These are phyloP conservation scores for Clarireedia homoeocarpa DNA, from an alignment of 2,329 filamentous ascomycete species.

Conservation along the genomic window DNA sequence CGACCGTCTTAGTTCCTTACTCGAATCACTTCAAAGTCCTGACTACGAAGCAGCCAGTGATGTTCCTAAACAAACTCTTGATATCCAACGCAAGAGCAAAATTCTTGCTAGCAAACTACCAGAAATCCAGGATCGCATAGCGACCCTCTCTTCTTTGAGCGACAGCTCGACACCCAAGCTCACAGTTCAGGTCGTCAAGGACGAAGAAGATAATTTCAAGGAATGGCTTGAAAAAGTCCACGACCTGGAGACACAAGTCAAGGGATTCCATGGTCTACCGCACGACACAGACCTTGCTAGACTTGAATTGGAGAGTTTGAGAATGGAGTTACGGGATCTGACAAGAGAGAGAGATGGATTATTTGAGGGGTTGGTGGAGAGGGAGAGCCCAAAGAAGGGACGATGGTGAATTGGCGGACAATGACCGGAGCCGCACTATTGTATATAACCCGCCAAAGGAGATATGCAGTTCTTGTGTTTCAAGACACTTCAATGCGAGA, in stretches of 20 bases:
- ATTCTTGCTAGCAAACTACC: slow-evolving; percentile 56
- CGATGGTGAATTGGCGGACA: slow-evolving; percentile 20
- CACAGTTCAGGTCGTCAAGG: slow-evolving; percentile 49
- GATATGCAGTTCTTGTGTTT: too few relatives aligned
- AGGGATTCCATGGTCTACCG: slow-evolving; percentile 63
- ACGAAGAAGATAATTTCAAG: slow-evolving; percentile 51
- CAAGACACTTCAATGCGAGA: too few relatives aligned
- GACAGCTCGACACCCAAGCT: slow-evolving; percentile 24
- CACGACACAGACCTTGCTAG: slow-evolving; percentile 62
- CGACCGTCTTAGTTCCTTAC: slow-evolving; percentile 32
- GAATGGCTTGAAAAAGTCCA: slow-evolving; percentile 49
- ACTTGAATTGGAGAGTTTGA: slow-evolving; percentile 59
- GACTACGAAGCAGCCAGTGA: slow-evolving; percentile 47
- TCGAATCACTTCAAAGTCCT: slow-evolving; percentile 36
- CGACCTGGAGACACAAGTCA: slow-evolving; percentile 53
- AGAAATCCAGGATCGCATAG: slow-evolving; percentile 53
- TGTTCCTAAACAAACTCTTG: slow-evolving; percentile 62
- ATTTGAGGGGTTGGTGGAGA: slow-evolving; percentile 66
- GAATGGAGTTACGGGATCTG: slow-evolving; percentile 53
- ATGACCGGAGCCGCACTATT: not conserved
- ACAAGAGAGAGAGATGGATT: slow-evolving; percentile 59
- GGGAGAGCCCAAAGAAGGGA: slow-evolving; percentile 43
- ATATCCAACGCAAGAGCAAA: slow-evolving; percentile 65
- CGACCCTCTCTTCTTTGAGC: slow-evolving; percentile 29
- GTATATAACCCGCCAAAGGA: too few relatives aligned